Evolutionary conservation across 169 alveolate species (phyloP).

Genomic region (Plasmodium malariae): DNA sequence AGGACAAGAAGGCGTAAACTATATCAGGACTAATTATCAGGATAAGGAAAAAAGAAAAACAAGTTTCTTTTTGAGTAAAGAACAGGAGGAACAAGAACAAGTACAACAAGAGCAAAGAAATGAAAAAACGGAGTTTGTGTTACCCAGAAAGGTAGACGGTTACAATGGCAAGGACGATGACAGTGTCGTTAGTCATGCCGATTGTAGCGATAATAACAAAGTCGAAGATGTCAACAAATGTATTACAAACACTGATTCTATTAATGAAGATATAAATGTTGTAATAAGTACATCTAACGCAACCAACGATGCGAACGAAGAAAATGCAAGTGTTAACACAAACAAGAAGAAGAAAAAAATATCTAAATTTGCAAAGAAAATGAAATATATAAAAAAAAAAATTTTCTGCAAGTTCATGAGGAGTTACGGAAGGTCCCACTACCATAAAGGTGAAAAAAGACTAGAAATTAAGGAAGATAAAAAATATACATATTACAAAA

Average conservation of each 20-base stretch:
- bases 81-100: neutral
- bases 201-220: neutral
- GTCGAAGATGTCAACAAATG: too few species aligned
- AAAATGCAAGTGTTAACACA: neutral
- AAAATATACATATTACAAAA: neutral
- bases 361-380: constrained; percentile 7
- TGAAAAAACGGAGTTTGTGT: too few species aligned
- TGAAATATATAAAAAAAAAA: constrained; percentile 36
- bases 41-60: neutral
- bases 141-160: too few species aligned
- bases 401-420: constrained; percentile 18
- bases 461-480: neutral
- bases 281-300: neutral
- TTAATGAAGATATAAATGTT: too few species aligned
- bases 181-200: too few species aligned
- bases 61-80: neutral
- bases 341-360: constrained; percentile 5
- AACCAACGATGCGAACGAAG: neutral
- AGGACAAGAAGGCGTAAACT: neutral
- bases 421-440: neutral
- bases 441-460: neutral
- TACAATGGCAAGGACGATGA: too few species aligned
- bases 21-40: neutral
- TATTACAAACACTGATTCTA: too few species aligned
- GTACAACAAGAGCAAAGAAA: neutral